Base-by-base conservation (phyloP, 352 stramenopile species). In the Globisporangium mamillatum region DNA sequence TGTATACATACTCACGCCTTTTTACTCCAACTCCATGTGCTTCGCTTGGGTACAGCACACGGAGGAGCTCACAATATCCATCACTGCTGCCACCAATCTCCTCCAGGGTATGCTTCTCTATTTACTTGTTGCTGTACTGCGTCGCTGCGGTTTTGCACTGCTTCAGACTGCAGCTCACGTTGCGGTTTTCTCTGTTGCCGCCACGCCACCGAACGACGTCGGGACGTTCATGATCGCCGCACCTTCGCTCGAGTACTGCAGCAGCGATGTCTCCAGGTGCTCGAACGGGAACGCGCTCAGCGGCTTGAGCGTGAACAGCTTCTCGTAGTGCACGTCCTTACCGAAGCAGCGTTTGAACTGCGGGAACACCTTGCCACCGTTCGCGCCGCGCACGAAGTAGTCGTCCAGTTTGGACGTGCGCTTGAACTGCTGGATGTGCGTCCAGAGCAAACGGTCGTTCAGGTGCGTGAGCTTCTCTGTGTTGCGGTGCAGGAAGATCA, bases 271-370 rank as follows among this genome's bases (percentile, higher is more conserved):
- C 62, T 91, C 84, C 6, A 93, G 66, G 9, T 84, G 77, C 60
- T 85, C 81, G 66, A 93, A 93, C 0, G 77, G 67, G 63, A 89
- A 89, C 16, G 80, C 80, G 50, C 70, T 84, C 69, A 93, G 80
- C 16, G 85, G 80, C 44, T 86, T 89, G 10, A 93, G 69, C 27
- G 77, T 83, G 63, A 90, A 91, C 24, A 84, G 69, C 66, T 88
- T 88, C 16, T 89, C 76, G 67, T 89, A 91, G 60, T 82, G 77
- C 32, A 87, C 78, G 61, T 89, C 81, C 67, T 89, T 89, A 41
- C 83, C 83, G 62, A 90, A 91, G 58, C 81, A 91, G 0, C 81
- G 76, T 60, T 84, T 84, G 59, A 90, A 91, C 67, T 87, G 75
- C 27, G 81, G 79, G 62, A 89, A 91, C 0, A 88, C 75, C 60